Percentiles rank a stretch among this genome's conserved stretches.
Evolutionary conservation across 768 basidiomycete genomes (phyloP).

Genomic region (Coprinellus aureogranulatus): DNA sequence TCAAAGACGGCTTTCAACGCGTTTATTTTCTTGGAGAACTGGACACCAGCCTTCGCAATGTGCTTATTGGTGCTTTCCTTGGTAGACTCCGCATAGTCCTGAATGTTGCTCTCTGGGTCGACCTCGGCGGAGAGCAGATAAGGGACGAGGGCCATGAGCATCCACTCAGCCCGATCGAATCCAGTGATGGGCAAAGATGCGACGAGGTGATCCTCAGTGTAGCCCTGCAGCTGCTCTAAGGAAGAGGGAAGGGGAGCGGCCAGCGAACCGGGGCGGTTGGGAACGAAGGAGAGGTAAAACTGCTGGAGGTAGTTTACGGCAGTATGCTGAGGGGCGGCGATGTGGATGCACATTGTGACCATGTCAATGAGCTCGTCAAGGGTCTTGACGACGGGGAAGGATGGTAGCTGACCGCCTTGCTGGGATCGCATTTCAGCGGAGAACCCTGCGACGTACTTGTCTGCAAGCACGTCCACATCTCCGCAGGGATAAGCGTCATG

Average conservation of each 20-base stretch:
- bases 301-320: conserved; percentile 34
- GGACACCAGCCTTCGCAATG: conserved; percentile 17
- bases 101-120: conserved; percentile 17
- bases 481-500: conserved; percentile 14
- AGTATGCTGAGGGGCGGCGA: conserved; percentile 30
- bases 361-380: conserved; percentile 25
- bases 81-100: conserved; percentile 13
- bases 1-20: conserved; percentile 14
- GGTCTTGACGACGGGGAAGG: conserved; percentile 25
- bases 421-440: conserved; percentile 21
- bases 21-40: conserved; percentile 22
- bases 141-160: conserved; percentile 27
- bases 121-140: conserved; percentile 26
- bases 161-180: conserved; percentile 19
- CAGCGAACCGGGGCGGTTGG: conserved; percentile 29
- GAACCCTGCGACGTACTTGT: conserved; percentile 18
- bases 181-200: conserved; percentile 21
- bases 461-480: conserved; percentile 20
- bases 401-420: conserved; percentile 15
- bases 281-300: conserved; percentile 31
- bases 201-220: conserved; percentile 20
- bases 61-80: conserved; percentile 1
- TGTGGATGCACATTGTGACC: conserved; percentile 32
- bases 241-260: conserved; percentile 20
- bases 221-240: conserved; percentile 16